Conservation (phyloP, 129 eudicot species). For the Oenanthe sinensis region DNA sequence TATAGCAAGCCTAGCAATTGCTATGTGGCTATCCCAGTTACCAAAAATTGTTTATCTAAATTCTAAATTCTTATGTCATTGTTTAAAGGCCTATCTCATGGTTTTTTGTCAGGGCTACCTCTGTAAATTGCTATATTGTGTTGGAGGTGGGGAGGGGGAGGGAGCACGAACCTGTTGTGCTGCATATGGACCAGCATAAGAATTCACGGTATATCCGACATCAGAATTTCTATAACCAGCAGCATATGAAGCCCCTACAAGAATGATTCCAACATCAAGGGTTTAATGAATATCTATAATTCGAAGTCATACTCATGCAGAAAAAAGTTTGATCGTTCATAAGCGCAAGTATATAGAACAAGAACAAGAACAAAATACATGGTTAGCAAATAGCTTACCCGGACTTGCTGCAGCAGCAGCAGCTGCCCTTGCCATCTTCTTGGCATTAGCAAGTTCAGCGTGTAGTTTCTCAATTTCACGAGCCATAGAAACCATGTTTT, state of each 20-base stretch:
- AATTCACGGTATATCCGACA: constrained; percentile 24
- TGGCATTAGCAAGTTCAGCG: constrained; percentile 64
- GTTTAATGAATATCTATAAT: neutral
- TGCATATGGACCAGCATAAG: constrained; percentile 20
- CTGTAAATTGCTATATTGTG: neutral
- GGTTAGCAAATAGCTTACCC: constrained; percentile 25
- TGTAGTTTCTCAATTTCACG: constrained; percentile 58
- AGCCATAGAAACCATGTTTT: constrained; percentile 47
- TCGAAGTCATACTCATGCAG: neutral
- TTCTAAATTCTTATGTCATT: neutral
- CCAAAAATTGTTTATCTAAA: neutral
- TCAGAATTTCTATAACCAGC: constrained; percentile 28
- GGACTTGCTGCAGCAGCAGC: constrained; percentile 55
- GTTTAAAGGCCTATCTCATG: neutral
- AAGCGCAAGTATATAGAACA: neutral
- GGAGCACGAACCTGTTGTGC: constrained; percentile 29
- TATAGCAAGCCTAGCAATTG: neutral
- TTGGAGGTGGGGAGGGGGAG: neutral
- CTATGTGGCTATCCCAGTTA: neutral
- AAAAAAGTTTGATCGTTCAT: neutral
- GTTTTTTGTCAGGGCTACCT: neutral
- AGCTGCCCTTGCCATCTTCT: constrained; percentile 64
- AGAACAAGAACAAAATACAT: neutral
- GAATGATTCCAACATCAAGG: constrained; percentile 7
- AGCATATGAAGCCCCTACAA: constrained; percentile 42